phyloP scores from a whole-genome alignment of 2,329 filamentous ascomycete genomes.

The Purpureocillium takamizusanense region DNA sequence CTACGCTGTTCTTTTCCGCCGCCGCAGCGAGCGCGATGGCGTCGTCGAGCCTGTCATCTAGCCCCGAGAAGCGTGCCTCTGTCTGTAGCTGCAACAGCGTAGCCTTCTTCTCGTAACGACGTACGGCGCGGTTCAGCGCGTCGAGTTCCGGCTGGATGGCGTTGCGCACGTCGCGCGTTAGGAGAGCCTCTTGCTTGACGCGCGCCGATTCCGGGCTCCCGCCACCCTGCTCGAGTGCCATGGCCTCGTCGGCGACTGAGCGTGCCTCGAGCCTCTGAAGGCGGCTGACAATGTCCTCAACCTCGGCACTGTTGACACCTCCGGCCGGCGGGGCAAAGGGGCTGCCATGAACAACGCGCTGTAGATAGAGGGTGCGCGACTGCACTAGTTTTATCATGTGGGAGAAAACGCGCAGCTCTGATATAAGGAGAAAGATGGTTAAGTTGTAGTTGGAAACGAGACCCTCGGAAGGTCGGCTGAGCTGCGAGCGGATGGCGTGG shows the following conservation, averaged over 20 bases:
- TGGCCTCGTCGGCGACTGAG: slow-evolving; percentile 14
- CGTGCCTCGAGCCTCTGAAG: slow-evolving; percentile 62
- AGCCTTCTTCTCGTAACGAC: slow-evolving; percentile 84
- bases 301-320: slow-evolving; percentile 22
- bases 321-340: slow-evolving; percentile 24
- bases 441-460: slow-evolving; percentile 90
- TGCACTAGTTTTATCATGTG: slow-evolving; percentile 77
- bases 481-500: slow-evolving; percentile 69
- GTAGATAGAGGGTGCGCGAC: slow-evolving; percentile 70
- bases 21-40: slow-evolving; percentile 73
- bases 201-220: slow-evolving; percentile 21
- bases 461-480: slow-evolving; percentile 76
- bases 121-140: slow-evolving; percentile 77
- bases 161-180: slow-evolving; percentile 51
- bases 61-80: slow-evolving; percentile 61
- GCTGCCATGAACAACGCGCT: slow-evolving; percentile 57
- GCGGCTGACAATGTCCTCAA: slow-evolving; percentile 53
- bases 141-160: slow-evolving; percentile 74
- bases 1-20: slow-evolving; percentile 46
- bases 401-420: slow-evolving; percentile 74
- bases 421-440: slow-evolving; percentile 78
- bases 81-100: slow-evolving; percentile 66
- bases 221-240: slow-evolving; percentile 11
- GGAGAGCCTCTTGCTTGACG: slow-evolving; percentile 30
- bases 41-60: slow-evolving; percentile 67